A percentile compares a stretch with the other conserved stretches of the same genome.
phyloP scores from a whole-genome alignment of 2,329 filamentous ascomycete genomes.

The Ophiostoma ips region DNA sequence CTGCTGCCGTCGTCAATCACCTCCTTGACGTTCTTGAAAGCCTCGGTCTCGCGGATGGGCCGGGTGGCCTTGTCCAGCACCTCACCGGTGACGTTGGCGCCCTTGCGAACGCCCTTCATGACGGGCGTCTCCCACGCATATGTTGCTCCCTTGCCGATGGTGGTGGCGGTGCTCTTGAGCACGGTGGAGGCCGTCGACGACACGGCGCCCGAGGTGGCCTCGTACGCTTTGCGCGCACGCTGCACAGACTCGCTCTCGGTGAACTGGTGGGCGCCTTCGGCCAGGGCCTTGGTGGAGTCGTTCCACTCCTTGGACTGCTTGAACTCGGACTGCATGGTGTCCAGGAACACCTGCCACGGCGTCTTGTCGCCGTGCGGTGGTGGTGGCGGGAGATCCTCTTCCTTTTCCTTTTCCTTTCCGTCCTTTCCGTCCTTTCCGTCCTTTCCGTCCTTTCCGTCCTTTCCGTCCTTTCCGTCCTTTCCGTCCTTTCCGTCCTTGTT shows the following conservation, averaged over 20 bases:
- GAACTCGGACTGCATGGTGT: constrained; percentile 89
- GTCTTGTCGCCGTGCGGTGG: constrained; percentile 98
- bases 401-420: constrained; percentile 31
- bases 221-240: constrained; percentile 72
- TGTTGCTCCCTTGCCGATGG: constrained; percentile 75
- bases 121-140: constrained; percentile 97
- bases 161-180: constrained; percentile 72
- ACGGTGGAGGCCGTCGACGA: constrained; percentile 65
- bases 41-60: constrained; percentile 86
- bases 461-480: constrained; percentile 24
- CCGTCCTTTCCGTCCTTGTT: too few relatives aligned
- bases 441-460: constrained; percentile 26
- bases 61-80: constrained; percentile 90
- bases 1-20: constrained; percentile 96
- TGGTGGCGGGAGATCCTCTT: constrained; percentile 61
- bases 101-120: constrained; percentile 79
- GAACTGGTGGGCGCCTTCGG: constrained; percentile 79
- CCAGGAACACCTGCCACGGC: constrained; percentile 96
- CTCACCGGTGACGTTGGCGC: constrained; percentile 71
- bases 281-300: constrained; percentile 90
- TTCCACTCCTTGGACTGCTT: constrained; percentile 99
- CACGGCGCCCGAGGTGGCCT: constrained; percentile 72
- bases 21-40: constrained; percentile 86
- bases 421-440: constrained; percentile 29
- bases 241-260: constrained; percentile 85